Evolutionary conservation across 306 rosid genomes (phyloP).

Genomic region (Boehmeria nivea): DNA sequence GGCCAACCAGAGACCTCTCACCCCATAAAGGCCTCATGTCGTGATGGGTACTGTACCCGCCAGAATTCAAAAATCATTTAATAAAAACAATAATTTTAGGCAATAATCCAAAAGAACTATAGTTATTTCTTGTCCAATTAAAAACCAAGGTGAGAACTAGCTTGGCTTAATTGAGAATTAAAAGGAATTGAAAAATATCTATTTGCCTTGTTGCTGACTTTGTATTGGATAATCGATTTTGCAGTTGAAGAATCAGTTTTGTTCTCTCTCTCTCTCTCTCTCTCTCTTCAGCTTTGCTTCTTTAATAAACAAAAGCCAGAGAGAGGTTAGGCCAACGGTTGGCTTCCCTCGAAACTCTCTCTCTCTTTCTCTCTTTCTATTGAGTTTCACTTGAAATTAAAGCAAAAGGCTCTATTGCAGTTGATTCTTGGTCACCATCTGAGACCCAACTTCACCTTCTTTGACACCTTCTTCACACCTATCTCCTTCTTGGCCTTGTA

Average conservation of each 20-base stretch:
- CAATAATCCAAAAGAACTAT: background rate
- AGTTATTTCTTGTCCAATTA: conserved; percentile 41
- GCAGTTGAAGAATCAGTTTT: no score
- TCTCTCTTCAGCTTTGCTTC: conserved; percentile 34
- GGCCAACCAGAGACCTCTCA: conserved; percentile 42
- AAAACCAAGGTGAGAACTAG: conserved; percentile 15
- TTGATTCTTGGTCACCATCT: conserved; percentile 86
- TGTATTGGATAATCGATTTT: no score
- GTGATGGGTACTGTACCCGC: conserved; percentile 40
- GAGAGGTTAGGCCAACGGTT: conserved; percentile 88
- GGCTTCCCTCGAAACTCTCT: conserved; percentile 56
- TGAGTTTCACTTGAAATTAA: conserved; percentile 74
- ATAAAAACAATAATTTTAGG: background rate
- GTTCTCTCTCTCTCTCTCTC: conserved; percentile 32
- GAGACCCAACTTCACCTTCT: conserved; percentile 69
- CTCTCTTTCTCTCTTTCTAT: background rate
- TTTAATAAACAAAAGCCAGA: conserved; percentile 39
- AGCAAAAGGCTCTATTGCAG: conserved; percentile 46
- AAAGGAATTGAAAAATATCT: no score
- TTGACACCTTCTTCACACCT: conserved; percentile 53
- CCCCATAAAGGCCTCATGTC: conserved; percentile 13
- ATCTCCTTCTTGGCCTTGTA: no score
- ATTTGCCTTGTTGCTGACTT: no score
- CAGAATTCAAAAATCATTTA: conserved; percentile 42
- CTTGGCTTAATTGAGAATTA: conserved; percentile 10